Percentiles rank a stretch among this genome's conserved stretches.
Conservation (phyloP, 2,329 filamentous ascomycete species). For the Fusarium zealandicum region DNA sequence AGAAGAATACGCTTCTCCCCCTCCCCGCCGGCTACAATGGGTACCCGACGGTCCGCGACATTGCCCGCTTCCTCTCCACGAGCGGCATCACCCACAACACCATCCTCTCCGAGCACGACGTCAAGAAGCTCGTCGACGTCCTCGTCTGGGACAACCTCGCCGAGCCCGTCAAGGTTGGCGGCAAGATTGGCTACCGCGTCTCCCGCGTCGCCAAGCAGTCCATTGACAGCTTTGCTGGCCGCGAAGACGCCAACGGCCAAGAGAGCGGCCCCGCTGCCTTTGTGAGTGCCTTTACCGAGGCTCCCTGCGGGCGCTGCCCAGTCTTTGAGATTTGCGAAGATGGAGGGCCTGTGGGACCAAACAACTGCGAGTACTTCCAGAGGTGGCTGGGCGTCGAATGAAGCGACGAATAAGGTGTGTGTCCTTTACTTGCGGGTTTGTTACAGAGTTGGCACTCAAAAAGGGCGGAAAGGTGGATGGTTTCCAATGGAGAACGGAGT, state of each 20-base stretch:
- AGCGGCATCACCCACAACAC: constrained; percentile 76
- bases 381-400: constrained; percentile 72
- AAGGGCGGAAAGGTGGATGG: not conserved
- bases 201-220: constrained; percentile 57
- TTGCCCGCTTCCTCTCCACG: constrained; percentile 76
- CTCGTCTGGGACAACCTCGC: constrained; percentile 88
- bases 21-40: constrained; percentile 72
- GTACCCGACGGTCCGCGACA: constrained; percentile 82
- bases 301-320: constrained; percentile 89
- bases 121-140: constrained; percentile 86
- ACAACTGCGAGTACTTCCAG: constrained; percentile 90
- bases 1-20: constrained; percentile 56
- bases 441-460: not conserved
- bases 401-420: constrained; percentile 7
- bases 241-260: constrained; percentile 47
- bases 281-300: constrained; percentile 81
- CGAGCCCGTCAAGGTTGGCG: constrained; percentile 65
- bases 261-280: constrained; percentile 53
- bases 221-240: constrained; percentile 50
- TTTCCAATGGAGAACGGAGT: constrained; percentile 30
- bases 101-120: constrained; percentile 74
- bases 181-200: constrained; percentile 61
- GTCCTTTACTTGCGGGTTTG: not conserved
- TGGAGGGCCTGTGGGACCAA: constrained; percentile 87
- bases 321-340: constrained; percentile 93